Evolutionary conservation across 257 asterid species (phyloP).

Genomic region (Solanum sparsipilum): DNA sequence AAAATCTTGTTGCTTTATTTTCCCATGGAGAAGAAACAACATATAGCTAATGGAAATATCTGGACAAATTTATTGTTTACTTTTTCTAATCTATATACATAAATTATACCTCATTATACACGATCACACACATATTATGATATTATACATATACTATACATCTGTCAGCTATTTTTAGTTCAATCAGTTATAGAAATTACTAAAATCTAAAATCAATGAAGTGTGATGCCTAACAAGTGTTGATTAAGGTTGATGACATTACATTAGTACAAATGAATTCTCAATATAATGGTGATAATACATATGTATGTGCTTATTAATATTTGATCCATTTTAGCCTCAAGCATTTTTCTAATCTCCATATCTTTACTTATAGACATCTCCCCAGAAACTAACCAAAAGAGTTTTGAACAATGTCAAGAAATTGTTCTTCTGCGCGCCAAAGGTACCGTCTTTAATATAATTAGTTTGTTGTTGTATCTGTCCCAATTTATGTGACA

Average conservation of each 20-base stretch:
- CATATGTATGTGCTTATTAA: not conserved
- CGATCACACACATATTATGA: not conserved
- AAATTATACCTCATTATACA: not conserved
- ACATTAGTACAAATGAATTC: not conserved
- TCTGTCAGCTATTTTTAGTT: not conserved
- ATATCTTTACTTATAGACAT: not conserved
- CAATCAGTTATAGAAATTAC: not conserved
- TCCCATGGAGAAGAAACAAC: not conserved
- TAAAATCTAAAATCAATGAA: not conserved
- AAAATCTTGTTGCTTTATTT: not conserved
- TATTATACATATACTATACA: not conserved
- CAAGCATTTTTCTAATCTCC: not conserved
- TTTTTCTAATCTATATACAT: too few relatives aligned
- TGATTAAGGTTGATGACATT: not conserved
- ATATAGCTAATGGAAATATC: not conserved
- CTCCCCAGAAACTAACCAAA: not conserved
- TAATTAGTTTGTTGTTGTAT: not conserved
- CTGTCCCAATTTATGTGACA: not conserved
- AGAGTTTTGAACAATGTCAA: not conserved
- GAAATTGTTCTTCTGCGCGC: not conserved
- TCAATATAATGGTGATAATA: not conserved
- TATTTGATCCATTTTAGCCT: not conserved
- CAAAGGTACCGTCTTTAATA: not conserved
- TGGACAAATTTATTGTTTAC: too few relatives aligned
- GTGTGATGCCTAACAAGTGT: not conserved